Evolutionary conservation across 208 protist species (phyloP).

Genomic region (Leishmania lainsoni): DNA sequence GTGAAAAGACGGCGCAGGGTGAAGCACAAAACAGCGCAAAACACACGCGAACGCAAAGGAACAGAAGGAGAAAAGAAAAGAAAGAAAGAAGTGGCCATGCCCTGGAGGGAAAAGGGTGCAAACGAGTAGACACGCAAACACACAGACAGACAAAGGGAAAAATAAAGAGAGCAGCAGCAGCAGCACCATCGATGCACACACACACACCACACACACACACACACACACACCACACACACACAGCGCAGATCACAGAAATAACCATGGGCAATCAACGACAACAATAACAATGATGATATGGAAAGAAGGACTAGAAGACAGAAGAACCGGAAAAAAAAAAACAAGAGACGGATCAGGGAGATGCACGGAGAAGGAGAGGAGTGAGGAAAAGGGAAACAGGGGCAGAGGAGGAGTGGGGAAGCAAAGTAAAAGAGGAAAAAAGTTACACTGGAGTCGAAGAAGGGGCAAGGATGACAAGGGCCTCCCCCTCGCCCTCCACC

Average conservation of each 20-base stretch:
- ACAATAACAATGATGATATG: no score
- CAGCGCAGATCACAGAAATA: background rate
- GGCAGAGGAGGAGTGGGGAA: background rate
- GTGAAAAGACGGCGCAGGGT: background rate
- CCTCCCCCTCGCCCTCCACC: background rate
- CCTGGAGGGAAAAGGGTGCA: no score
- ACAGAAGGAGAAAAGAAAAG: background rate
- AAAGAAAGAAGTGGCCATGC: background rate
- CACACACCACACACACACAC: background rate
- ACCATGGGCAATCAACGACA: background rate
- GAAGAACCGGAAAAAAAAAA: slow-evolving; percentile 5
- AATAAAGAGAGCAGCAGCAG: background rate
- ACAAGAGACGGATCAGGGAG: no score
- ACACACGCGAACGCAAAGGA: background rate
- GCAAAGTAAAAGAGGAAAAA: slow-evolving; percentile 12
- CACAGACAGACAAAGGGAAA: background rate
- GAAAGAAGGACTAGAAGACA: slow-evolving; percentile 4
- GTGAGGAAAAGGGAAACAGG: background rate
- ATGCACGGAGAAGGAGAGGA: background rate
- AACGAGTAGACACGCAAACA: background rate
- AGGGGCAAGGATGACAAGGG: background rate
- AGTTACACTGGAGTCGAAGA: background rate
- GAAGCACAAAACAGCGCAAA: background rate
- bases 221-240: no score
- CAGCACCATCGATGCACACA: background rate